A percentile compares a stretch with the other conserved stretches of the same genome.
Evolutionary conservation across 345 rosid genomes (phyloP).

Genomic region (Moricandia arvensis): DNA sequence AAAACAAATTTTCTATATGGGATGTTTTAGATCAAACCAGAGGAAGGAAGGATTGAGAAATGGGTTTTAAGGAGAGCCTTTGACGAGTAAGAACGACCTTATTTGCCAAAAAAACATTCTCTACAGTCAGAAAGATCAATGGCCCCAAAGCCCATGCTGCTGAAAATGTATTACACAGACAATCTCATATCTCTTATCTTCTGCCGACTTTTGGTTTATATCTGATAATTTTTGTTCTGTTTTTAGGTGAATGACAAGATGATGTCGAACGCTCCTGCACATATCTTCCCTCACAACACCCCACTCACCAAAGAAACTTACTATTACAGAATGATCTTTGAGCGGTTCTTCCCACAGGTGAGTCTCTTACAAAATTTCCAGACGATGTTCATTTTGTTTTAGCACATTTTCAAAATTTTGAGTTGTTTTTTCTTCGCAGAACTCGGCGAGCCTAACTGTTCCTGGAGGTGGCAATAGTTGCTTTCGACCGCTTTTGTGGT

Average conservation of each 20-base stretch:
- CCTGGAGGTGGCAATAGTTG: slow-evolving; percentile 89
- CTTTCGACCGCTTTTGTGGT: slow-evolving; percentile 88
- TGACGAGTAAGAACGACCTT: slow-evolving; percentile 78
- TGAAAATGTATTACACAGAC: slow-evolving; percentile 44
- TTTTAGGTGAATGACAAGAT: slow-evolving; percentile 74
- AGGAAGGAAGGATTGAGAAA: slow-evolving; percentile 73
- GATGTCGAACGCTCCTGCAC: slow-evolving; percentile 71
- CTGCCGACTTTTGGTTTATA: background rate
- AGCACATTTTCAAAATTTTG: background rate
- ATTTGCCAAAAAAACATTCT: slow-evolving; percentile 91
- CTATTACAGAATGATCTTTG: slow-evolving; percentile 85
- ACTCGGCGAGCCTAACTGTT: slow-evolving; percentile 78
- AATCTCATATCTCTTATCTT: background rate
- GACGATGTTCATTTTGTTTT: too few relatives aligned
- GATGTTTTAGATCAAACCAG: slow-evolving; percentile 53
- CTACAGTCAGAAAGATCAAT: slow-evolving; percentile 95
- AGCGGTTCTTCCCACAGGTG: slow-evolving; percentile 88
- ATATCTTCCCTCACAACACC: slow-evolving; percentile 78
- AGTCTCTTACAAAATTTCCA: background rate
- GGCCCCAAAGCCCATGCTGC: slow-evolving; percentile 88
- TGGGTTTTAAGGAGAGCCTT: slow-evolving; percentile 88
- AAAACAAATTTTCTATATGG: background rate
- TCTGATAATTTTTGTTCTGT: background rate
- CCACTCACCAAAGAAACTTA: slow-evolving; percentile 86
- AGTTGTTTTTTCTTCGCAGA: slow-evolving; percentile 39